Conservation (phyloP, 768 basidiomycete genomes). For the Leccinum arenicola region DNA sequence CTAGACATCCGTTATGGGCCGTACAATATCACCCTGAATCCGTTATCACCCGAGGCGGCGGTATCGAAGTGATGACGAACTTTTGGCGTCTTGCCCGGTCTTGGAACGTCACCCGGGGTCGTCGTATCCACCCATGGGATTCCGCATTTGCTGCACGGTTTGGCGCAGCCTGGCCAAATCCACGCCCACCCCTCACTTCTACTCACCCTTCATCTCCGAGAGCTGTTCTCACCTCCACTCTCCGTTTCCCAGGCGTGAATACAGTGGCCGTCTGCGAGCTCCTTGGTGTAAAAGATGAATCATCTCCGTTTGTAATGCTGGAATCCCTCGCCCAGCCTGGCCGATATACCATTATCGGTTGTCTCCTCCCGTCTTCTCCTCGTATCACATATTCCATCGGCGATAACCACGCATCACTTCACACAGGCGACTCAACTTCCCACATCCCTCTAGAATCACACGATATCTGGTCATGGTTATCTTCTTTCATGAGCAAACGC, state of each 20-base stretch:
- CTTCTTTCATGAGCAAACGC: slow-evolving; percentile 59
- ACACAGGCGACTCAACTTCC: slow-evolving; percentile 32
- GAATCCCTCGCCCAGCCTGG: slow-evolving; percentile 79
- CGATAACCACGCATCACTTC: slow-evolving; percentile 47
- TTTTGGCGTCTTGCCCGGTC: slow-evolving; percentile 68
- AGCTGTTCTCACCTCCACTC: slow-evolving; percentile 35
- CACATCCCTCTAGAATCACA: slow-evolving; percentile 44
- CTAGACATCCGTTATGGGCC: slow-evolving; percentile 71
- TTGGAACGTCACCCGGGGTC: slow-evolving; percentile 47
- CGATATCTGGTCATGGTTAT: slow-evolving; percentile 75
- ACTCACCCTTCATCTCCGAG: slow-evolving; percentile 21
- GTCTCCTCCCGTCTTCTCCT: slow-evolving; percentile 49
- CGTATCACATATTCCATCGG: slow-evolving; percentile 58
- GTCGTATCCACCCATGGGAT: slow-evolving; percentile 44
- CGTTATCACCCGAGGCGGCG: slow-evolving; percentile 66
- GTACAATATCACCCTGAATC: slow-evolving; percentile 92
- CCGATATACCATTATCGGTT: slow-evolving; percentile 69
- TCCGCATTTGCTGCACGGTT: slow-evolving; percentile 34
- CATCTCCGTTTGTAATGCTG: slow-evolving; percentile 63
- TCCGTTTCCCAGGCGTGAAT: slow-evolving; percentile 44
- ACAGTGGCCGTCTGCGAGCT: slow-evolving; percentile 55
- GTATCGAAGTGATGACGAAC: slow-evolving; percentile 64
- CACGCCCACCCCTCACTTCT: slow-evolving; percentile 22
- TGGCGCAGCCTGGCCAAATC: slow-evolving; percentile 59
- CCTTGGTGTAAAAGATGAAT: slow-evolving; percentile 57